Evolutionary conservation across 306 rosid genomes (phyloP).

Genomic region (Medicago ruthenica): DNA sequence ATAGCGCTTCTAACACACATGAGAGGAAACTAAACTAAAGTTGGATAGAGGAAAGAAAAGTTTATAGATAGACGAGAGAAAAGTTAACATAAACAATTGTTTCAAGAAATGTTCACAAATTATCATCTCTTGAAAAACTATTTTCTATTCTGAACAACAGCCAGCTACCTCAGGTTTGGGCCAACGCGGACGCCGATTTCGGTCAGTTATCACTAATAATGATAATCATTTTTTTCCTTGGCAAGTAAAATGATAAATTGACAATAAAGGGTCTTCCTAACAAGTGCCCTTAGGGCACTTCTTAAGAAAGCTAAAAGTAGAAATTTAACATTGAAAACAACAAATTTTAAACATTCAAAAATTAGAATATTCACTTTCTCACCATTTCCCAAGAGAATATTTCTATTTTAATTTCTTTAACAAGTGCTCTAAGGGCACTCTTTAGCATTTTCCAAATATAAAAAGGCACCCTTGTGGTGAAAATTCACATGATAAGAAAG

Average conservation of each 20-base stretch:
- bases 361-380: no score
- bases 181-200: conserved; percentile 4
- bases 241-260: background rate
- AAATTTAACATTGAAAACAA: no score
- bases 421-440: no score
- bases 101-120: conserved; percentile 23
- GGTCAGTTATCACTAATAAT: background rate
- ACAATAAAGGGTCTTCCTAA: background rate
- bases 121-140: conserved; percentile 1
- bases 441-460: background rate
- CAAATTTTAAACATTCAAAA: no score
- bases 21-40: conserved; percentile 1
- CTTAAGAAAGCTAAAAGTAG: no score
- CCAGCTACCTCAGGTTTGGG: conserved; percentile 12
- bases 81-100: conserved; percentile 27
- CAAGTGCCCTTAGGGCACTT: no score
- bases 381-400: no score
- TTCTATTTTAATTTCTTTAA: no score
- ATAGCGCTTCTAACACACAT: background rate
- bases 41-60: conserved; percentile 28
- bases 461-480: background rate
- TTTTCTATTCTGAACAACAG: background rate
- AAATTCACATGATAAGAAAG: no score
- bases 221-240: background rate
- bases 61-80: background rate